Percentiles rank a stretch among this genome's conserved stretches.
Conservation (phyloP, 768 basidiomycete species). For the Naganishia onofrii region DNA sequence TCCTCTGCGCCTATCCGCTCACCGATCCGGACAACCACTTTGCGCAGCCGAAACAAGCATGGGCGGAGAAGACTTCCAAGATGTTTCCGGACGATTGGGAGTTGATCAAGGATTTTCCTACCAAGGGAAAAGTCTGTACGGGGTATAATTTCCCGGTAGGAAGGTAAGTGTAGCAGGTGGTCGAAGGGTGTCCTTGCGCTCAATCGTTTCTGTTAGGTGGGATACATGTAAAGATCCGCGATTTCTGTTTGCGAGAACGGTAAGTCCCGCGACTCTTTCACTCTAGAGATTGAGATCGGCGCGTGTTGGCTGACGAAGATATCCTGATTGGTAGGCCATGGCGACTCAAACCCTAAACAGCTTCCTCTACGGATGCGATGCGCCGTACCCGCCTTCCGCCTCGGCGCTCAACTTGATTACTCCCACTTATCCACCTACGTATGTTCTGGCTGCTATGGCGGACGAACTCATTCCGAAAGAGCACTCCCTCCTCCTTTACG, state of each 20-base stretch:
- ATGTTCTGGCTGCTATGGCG: slow-evolving; percentile 17
- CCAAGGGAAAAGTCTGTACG: background rate
- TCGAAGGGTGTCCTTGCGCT: too few species aligned
- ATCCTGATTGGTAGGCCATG: slow-evolving; percentile 2
- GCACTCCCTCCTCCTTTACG: slow-evolving; percentile 17
- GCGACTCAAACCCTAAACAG: slow-evolving; percentile 5
- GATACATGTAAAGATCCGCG: slow-evolving; percentile 3
- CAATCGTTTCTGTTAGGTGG: background rate
- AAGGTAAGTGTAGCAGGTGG: background rate
- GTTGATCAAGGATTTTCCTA: slow-evolving; percentile 9
- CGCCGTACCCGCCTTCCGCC: slow-evolving; percentile 10
- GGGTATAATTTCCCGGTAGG: slow-evolving; percentile 2
- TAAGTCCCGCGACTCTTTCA: background rate
- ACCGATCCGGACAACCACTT: slow-evolving; percentile 19
- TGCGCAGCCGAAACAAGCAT: background rate
- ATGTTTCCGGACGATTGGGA: slow-evolving; percentile 20
- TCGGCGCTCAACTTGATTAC: slow-evolving; percentile 20
- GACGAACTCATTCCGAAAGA: slow-evolving; percentile 25
- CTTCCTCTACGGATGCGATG: slow-evolving; percentile 15
- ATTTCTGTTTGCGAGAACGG: slow-evolving; percentile 5
- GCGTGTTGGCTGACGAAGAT: background rate
- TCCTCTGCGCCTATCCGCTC: slow-evolving; percentile 16
- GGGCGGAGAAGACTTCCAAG: background rate
- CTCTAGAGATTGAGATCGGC: background rate
- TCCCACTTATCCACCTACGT: slow-evolving; percentile 26